Evolutionary conservation across 257 asterid species (phyloP).

Genomic region (Solanum gandarillasii): DNA sequence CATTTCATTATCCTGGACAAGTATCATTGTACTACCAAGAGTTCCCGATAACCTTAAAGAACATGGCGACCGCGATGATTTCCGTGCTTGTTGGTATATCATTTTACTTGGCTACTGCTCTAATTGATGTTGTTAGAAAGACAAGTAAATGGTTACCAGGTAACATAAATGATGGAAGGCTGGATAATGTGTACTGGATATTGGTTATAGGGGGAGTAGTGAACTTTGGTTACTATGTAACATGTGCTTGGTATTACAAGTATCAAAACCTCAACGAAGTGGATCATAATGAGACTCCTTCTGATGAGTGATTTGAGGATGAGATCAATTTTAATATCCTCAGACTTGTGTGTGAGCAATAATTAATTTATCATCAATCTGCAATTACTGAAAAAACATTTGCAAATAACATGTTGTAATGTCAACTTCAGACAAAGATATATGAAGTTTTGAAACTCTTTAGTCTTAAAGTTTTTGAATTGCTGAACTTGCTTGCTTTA

Average conservation of each 20-base stretch:
- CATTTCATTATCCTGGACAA: constrained; percentile 51
- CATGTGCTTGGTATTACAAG: constrained; percentile 1
- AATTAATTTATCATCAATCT: neutral
- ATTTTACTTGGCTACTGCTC: constrained; percentile 2
- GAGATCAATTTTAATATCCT: neutral
- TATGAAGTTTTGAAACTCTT: neutral
- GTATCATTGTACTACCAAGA: constrained; percentile 49
- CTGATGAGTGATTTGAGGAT: neutral
- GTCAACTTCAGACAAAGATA: too few species aligned
- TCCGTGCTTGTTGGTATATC: constrained; percentile 34
- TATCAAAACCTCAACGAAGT: neutral
- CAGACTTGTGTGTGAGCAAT: neutral
- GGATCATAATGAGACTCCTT: neutral
- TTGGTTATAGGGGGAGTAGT: neutral
- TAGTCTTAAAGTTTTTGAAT: too few species aligned
- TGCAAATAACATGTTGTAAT: neutral
- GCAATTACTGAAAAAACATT: neutral
- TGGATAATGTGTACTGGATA: constrained; percentile 20
- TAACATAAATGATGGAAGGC: constrained; percentile 12
- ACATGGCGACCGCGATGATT: constrained; percentile 44
- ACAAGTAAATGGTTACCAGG: constrained; percentile 13
- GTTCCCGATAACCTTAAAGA: constrained; percentile 39
- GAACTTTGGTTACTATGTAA: constrained; percentile 7
- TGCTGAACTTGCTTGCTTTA: neutral
- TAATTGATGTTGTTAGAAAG: constrained; percentile 4